A percentile compares a stretch with the other conserved stretches of the same genome.
phyloP scores from a whole-genome alignment of 805 yeast species.

The Starmerella apicola region DNA sequence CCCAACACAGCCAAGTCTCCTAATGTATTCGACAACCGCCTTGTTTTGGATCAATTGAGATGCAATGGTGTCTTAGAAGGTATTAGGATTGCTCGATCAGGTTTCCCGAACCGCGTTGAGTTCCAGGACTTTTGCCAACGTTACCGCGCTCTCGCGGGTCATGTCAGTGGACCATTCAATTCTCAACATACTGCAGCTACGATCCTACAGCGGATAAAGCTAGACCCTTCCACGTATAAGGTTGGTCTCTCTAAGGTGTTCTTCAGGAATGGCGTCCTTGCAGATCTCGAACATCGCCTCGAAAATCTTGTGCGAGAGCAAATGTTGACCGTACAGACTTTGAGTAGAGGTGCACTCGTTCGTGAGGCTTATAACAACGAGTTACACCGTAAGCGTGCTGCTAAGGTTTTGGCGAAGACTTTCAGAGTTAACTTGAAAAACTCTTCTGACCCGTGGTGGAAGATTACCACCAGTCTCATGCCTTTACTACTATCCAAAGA shows the following conservation, averaged over 20 bases:
- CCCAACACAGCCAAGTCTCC: constrained; percentile 74
- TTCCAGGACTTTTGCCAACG: constrained; percentile 69
- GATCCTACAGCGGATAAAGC: constrained; percentile 47
- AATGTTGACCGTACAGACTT: constrained; percentile 50
- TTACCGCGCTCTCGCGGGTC: constrained; percentile 57
- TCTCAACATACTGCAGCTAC: constrained; percentile 58
- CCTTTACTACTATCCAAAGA: constrained; percentile 52
- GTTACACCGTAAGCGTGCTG: constrained; percentile 54
- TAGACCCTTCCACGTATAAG: constrained; percentile 49
- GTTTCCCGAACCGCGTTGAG: constrained; percentile 84
- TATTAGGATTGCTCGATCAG: constrained; percentile 90
- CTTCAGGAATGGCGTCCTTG: constrained; percentile 65
- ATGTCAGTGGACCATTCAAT: constrained; percentile 28
- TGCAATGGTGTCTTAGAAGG: constrained; percentile 99
- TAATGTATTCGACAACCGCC: constrained; percentile 52
- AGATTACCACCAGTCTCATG: constrained; percentile 52
- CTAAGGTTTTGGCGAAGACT: constrained; percentile 53
- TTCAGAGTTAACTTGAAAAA: constrained; percentile 41
- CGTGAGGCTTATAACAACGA: constrained; percentile 38
- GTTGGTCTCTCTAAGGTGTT: constrained; percentile 63
- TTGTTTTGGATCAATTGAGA: constrained; percentile 78
- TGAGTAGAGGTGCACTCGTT: constrained; percentile 49
- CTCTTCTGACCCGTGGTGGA: constrained; percentile 63
- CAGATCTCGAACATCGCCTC: constrained; percentile 64
- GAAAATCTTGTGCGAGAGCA: constrained; percentile 48